Percentiles rank a stretch among this genome's conserved stretches.
Conservation (phyloP, 352 stramenopile species). For the Phytophthora citrophthora region DNA sequence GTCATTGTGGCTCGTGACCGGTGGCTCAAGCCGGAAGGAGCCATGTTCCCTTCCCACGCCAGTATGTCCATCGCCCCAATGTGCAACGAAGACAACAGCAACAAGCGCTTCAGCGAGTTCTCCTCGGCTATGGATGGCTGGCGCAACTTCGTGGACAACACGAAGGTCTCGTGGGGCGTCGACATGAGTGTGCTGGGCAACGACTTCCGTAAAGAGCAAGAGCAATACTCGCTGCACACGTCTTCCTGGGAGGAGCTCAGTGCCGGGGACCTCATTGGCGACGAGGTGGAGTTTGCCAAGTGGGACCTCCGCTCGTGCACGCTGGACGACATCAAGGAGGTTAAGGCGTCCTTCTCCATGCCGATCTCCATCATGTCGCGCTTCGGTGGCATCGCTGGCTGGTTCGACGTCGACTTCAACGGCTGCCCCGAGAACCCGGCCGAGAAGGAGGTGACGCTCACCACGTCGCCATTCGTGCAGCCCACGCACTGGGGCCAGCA, state of each 20-base stretch:
- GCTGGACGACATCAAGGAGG: slow-evolving; percentile 83
- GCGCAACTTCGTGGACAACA: slow-evolving; percentile 91
- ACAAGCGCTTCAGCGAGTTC: slow-evolving; percentile 88
- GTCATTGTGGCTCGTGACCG: slow-evolving; percentile 96
- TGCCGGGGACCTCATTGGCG: slow-evolving; percentile 80
- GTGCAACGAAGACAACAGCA: slow-evolving; percentile 92
- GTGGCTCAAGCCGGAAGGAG: slow-evolving; percentile 96
- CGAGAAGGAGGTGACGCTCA: slow-evolving; percentile 85
- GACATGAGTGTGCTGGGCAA: slow-evolving; percentile 95
- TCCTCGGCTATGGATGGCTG: slow-evolving; percentile 86
- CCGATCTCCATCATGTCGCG: slow-evolving; percentile 88
- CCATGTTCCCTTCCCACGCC: slow-evolving; percentile 98
- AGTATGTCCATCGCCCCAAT: slow-evolving; percentile 99
- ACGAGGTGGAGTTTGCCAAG: slow-evolving; percentile 79
- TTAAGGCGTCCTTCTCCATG: slow-evolving; percentile 76
- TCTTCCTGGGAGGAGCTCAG: slow-evolving; percentile 85
- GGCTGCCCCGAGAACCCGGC: slow-evolving; percentile 84
- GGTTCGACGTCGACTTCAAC: slow-evolving; percentile 99
- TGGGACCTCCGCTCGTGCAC: slow-evolving; percentile 89
- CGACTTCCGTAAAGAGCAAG: slow-evolving; percentile 88
- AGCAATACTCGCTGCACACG: slow-evolving; percentile 88
- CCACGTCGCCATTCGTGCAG: slow-evolving; percentile 91
- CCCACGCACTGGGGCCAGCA: slow-evolving; percentile 90
- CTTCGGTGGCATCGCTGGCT: slow-evolving; percentile 96
- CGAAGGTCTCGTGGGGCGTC: slow-evolving; percentile 95